phyloP scores from a whole-genome alignment of 345 rosid genomes.

The Eucalyptus regnans region DNA sequence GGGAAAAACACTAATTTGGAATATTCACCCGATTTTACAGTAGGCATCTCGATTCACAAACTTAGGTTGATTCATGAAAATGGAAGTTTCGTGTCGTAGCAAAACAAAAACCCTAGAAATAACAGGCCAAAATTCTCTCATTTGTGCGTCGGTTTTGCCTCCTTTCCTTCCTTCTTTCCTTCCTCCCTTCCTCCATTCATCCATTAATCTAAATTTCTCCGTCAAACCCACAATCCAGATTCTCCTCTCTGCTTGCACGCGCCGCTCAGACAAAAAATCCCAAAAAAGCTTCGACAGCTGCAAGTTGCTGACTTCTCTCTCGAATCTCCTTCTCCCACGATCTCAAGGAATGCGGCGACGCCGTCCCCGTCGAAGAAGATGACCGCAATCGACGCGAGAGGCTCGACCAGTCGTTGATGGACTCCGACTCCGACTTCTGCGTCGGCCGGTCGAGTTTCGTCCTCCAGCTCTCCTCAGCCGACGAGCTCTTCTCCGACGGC shows the following conservation, averaged over 20 bases:
- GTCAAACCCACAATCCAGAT: not conserved
- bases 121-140: not conserved
- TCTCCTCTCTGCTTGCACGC: not conserved
- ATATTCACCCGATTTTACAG: too few species aligned
- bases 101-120: too few species aligned
- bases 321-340: conserved; percentile 70
- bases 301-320: conserved; percentile 33
- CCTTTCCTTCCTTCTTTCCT: too few species aligned
- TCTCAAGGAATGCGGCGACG: conserved; percentile 24
- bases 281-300: conserved; percentile 25
- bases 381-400: conserved; percentile 27
- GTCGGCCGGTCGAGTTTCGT: not conserved
- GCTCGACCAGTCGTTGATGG: conserved; percentile 18
- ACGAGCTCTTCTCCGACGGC: conserved; percentile 78
- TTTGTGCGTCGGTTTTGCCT: not conserved
- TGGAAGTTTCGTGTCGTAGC: too few species aligned
- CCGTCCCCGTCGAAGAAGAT: conserved; percentile 1
- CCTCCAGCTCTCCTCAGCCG: conserved; percentile 61
- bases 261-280: not conserved
- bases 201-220: not conserved
- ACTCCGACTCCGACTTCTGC: conserved; percentile 53
- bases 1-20: accelerated
- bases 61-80: too few species aligned
- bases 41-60: not conserved
- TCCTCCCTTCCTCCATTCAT: not conserved